Evolutionary conservation across 495 filamentous ascomycete species (phyloP).

Genomic region (Aspergillus saccharolyticus): DNA sequence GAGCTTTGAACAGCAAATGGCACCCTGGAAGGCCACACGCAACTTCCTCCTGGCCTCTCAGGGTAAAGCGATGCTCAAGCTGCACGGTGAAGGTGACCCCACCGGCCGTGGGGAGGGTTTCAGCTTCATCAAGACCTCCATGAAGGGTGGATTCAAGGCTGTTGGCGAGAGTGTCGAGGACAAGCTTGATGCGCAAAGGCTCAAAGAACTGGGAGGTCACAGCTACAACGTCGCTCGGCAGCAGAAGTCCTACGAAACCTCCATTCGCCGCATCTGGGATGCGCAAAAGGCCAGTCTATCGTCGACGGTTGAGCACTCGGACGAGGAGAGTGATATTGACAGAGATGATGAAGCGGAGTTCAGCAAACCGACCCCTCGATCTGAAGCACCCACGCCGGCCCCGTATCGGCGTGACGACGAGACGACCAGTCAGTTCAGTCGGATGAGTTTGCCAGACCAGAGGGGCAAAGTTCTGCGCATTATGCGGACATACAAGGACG

Average conservation of each 20-base stretch:
- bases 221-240: constrained; percentile 95
- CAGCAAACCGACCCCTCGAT: constrained; percentile 56
- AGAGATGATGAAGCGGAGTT: constrained; percentile 62
- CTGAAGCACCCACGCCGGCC: constrained; percentile 55
- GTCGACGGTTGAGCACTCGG: constrained; percentile 56
- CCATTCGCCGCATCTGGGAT: constrained; percentile 85
- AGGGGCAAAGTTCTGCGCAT: constrained; percentile 73
- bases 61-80: constrained; percentile 92
- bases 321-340: constrained; percentile 61
- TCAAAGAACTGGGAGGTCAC: constrained; percentile 89
- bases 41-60: constrained; percentile 91
- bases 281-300: constrained; percentile 75
- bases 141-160: constrained; percentile 97
- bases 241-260: constrained; percentile 80
- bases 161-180: constrained; percentile 82
- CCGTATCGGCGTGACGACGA: constrained; percentile 64
- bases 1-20: constrained; percentile 80
- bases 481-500: constrained; percentile 55
- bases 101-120: constrained; percentile 89
- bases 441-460: constrained; percentile 63
- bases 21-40: constrained; percentile 91
- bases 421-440: constrained; percentile 79
- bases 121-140: constrained; percentile 92
- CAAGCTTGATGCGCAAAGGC: constrained; percentile 73
- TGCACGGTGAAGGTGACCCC: constrained; percentile 94